Conservation (phyloP, 1,284 basidiomycete species). For the Microbotryum silenes-acaulis region DNA sequence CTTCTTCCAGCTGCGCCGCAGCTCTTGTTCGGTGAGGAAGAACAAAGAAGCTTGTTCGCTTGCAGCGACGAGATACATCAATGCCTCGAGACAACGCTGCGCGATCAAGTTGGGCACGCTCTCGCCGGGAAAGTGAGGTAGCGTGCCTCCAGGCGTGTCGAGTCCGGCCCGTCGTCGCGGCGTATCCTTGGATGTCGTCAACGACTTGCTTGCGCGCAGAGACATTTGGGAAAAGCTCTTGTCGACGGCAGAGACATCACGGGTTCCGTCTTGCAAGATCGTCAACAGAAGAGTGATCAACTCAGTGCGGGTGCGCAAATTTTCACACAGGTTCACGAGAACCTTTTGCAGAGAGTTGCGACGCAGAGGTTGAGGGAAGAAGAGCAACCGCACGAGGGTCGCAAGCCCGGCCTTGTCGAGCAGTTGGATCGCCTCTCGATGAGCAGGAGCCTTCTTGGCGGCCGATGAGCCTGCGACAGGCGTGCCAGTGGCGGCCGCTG, state of each 20-base stretch:
- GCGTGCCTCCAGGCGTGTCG: constrained; percentile 43
- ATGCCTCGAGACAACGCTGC: constrained; percentile 81
- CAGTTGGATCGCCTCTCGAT: constrained; percentile 76
- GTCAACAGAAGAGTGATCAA: constrained; percentile 85
- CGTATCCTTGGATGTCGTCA: constrained; percentile 53
- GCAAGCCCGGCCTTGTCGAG: constrained; percentile 87
- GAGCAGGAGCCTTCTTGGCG: constrained; percentile 20
- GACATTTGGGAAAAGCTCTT: constrained; percentile 90
- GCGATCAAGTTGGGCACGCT: constrained; percentile 83
- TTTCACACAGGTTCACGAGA: constrained; percentile 91
- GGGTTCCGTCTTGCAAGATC: constrained; percentile 89
- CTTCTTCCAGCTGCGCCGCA: constrained; percentile 58
- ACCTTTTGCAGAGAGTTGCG: constrained; percentile 82
- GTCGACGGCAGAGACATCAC: constrained; percentile 84
- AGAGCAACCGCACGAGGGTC: constrained; percentile 82
- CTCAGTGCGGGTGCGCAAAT: constrained; percentile 81
- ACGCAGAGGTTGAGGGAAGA: constrained; percentile 87
- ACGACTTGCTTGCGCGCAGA: constrained; percentile 58
- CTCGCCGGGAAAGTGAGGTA: constrained; percentile 65
- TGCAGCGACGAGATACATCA: constrained; percentile 72
- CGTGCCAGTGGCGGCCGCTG: neutral
- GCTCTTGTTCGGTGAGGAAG: constrained; percentile 91
- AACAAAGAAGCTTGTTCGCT: constrained; percentile 78
- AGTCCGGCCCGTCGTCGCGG: constrained; percentile 57
- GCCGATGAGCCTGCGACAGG: neutral